phyloP scores from a whole-genome alignment of 495 filamentous ascomycete species.

The Astrothelium subdiscretum region DNA sequence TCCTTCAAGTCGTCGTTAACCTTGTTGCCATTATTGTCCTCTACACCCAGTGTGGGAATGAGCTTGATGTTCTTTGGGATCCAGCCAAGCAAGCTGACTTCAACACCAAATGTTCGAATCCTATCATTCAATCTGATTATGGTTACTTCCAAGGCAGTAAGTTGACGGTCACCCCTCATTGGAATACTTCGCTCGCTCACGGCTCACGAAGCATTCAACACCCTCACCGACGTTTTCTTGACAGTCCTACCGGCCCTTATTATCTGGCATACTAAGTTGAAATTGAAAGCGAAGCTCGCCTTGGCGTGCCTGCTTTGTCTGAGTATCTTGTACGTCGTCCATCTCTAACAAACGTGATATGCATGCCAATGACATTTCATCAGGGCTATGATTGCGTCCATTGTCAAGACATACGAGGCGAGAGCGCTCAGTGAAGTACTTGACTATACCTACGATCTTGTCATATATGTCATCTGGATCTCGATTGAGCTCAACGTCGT shows the following conservation, averaged over 20 bases:
- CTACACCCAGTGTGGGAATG: constrained; percentile 10
- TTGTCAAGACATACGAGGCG: constrained; percentile 18
- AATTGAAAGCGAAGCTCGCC: constrained; percentile 11
- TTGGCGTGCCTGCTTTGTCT: constrained; percentile 12
- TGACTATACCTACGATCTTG: constrained; percentile 14
- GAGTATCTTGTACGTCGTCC: constrained; percentile 6
- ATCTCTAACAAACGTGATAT: not conserved
- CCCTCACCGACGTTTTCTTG: constrained; percentile 16
- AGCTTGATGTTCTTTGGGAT: constrained; percentile 9
- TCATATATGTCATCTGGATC: constrained; percentile 14
- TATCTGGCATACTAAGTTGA: constrained; percentile 9
- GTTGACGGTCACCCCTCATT: not conserved
- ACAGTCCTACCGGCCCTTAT: constrained; percentile 12
- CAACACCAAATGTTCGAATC: constrained; percentile 1
- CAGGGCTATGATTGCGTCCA: constrained; percentile 16
- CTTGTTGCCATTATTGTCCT: constrained; percentile 4
- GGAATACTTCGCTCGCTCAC: not conserved
- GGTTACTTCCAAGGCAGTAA: constrained; percentile 4
- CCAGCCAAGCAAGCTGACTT: not conserved
- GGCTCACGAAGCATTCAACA: constrained; percentile 9
- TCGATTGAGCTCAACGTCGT: constrained; percentile 23
- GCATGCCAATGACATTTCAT: not conserved
- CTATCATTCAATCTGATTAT: not conserved
- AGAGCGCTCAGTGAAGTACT: constrained; percentile 1
- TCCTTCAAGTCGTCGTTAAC: constrained; percentile 7